Percentiles rank a stretch among this genome's conserved stretches.
phyloP scores from a whole-genome alignment of 1,284 basidiomycete species.

The Xerocomus nothofagi region DNA sequence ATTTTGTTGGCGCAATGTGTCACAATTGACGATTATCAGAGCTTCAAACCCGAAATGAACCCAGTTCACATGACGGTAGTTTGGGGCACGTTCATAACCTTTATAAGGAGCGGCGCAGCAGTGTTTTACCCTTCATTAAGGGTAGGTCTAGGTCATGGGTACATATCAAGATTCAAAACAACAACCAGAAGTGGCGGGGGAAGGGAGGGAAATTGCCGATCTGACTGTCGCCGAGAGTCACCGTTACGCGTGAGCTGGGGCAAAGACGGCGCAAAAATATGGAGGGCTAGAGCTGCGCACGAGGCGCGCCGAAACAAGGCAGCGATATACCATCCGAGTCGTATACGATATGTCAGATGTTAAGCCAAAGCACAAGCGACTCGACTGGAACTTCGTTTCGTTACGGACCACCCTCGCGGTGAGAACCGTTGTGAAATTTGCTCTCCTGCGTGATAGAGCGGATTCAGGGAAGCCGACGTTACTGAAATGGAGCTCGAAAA shows the following conservation, averaged over 20 bases:
- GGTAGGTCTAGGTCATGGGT: not conserved
- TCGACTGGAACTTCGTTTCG: not conserved
- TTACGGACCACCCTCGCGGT: not conserved
- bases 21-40: constrained; percentile 7
- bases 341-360: not conserved
- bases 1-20: not conserved
- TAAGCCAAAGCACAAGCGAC: not conserved
- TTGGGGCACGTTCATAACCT: not conserved
- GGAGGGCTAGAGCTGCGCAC: not conserved
- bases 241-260: not conserved
- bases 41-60: constrained; percentile 13
- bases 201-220: not conserved
- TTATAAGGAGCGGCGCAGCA: not conserved
- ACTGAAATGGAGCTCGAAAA: not conserved
- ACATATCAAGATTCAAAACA: too few species aligned
- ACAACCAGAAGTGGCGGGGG: not conserved
- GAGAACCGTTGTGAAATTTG: not conserved
- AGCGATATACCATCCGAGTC: not conserved
- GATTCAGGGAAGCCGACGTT: not conserved
- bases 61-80: constrained; percentile 1
- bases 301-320: constrained; percentile 3
- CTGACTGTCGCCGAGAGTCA: not conserved
- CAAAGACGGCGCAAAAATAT: too few species aligned
- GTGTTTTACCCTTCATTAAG: not conserved
- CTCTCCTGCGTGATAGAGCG: not conserved